Percentiles rank a stretch among this genome's conserved stretches.
Evolutionary conservation across 306 rosid genomes (phyloP).

Genomic region (Alnus rubra): DNA sequence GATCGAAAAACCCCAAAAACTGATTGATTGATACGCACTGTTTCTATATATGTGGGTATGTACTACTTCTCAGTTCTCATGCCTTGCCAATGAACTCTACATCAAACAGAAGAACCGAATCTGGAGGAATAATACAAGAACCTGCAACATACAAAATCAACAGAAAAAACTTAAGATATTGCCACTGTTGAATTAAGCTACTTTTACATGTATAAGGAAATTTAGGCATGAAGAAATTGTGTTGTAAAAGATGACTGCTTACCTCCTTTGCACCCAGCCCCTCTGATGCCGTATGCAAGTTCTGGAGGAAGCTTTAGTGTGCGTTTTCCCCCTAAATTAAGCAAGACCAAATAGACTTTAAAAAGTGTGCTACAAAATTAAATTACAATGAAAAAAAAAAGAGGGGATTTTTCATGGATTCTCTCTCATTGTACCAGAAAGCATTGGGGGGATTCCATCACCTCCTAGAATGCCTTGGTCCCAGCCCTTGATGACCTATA

Average conservation of each 20-base stretch:
- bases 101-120: conserved; percentile 75
- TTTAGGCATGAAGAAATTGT: conserved; percentile 18
- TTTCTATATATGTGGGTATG: neutral
- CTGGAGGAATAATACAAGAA: conserved; percentile 89
- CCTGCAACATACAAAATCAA: conserved; percentile 49
- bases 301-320: conserved; percentile 84
- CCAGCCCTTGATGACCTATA: conserved; percentile 96
- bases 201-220: conserved; percentile 5
- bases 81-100: conserved; percentile 89
- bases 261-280: conserved; percentile 97
- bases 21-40: no score
- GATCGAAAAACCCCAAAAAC: neutral
- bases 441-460: conserved; percentile 95
- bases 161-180: neutral
- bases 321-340: conserved; percentile 74
- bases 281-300: conserved; percentile 87
- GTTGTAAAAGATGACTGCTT: conserved; percentile 18
- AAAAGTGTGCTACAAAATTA: conserved; percentile 3
- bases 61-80: conserved; percentile 50
- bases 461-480: conserved; percentile 91
- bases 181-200: neutral
- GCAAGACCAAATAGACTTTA: neutral
- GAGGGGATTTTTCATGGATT: neutral
- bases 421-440: conserved; percentile 53
- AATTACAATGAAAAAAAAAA: neutral